Conservation (phyloP, 768 basidiomycete genomes). For the Lentinus tigrinus region DNA sequence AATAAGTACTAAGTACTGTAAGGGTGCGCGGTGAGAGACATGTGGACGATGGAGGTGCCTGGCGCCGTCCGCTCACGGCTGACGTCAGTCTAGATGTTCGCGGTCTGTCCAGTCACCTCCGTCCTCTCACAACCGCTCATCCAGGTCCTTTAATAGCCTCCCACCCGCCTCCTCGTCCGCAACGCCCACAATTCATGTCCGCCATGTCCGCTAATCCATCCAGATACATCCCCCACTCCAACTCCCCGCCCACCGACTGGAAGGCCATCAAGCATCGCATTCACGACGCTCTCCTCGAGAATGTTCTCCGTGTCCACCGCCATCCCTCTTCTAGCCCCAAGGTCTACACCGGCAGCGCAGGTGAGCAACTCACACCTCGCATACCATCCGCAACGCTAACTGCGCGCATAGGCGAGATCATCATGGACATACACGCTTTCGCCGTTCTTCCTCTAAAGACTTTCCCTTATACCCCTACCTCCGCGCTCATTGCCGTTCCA, state of each 20-base stretch:
- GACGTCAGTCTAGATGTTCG: not conserved
- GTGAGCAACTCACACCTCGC: constrained; percentile 5
- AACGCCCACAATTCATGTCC: not conserved
- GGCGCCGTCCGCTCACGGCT: not conserved
- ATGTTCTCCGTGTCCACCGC: constrained; percentile 21
- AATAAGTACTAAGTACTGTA: too few relatives aligned
- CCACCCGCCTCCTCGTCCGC: not conserved
- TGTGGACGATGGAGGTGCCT: too few relatives aligned
- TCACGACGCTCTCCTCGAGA: constrained; percentile 18
- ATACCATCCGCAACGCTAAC: not conserved
- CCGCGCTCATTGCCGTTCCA: constrained; percentile 6
- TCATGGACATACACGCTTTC: constrained; percentile 25
- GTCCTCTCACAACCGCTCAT: too few relatives aligned
- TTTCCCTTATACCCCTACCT: constrained; percentile 7
- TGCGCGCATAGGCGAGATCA: constrained; percentile 16
- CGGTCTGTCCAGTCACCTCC: not conserved
- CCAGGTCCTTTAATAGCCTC: too few relatives aligned
- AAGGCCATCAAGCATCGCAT: constrained; percentile 12
- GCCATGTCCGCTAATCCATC: constrained; percentile 4
- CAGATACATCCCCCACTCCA: constrained; percentile 22
- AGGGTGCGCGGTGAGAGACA: too few relatives aligned
- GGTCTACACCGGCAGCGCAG: constrained; percentile 24
- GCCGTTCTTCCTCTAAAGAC: constrained; percentile 1
- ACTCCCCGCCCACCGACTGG: constrained; percentile 14
- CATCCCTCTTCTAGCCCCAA: constrained; percentile 16